Evolutionary conservation across 176 grass and related monocot species (phyloP).

Genomic region (Cenchrus fungigraminus): DNA sequence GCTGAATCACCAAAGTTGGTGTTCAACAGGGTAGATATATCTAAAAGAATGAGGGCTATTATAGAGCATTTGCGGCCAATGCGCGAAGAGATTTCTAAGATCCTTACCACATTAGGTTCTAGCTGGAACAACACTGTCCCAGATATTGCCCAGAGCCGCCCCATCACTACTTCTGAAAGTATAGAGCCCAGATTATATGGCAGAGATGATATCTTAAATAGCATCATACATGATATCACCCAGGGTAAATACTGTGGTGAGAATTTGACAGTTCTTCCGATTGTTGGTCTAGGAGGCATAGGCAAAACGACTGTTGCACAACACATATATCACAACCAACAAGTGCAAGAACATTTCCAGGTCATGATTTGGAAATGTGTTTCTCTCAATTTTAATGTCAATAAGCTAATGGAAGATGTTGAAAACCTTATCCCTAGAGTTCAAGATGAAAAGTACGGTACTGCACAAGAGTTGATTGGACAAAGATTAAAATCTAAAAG

Average conservation of each 20-base stretch:
- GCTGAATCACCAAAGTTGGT: too few species aligned
- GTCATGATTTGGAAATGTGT: conserved; percentile 45
- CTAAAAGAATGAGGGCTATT: not conserved
- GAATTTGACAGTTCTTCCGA: conserved; percentile 4
- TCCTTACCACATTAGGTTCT: not conserved
- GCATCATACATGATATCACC: not conserved
- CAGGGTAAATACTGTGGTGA: not conserved
- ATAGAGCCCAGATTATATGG: conserved; percentile 23
- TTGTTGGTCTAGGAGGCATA: conserved; percentile 49
- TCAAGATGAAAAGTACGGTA: not conserved
- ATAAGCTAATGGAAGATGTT: not conserved
- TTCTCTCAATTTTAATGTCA: conserved; percentile 30
- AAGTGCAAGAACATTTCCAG: conserved; percentile 11
- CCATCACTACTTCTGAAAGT: not conserved
- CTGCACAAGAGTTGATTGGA: not conserved
- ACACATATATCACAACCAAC: conserved; percentile 19
- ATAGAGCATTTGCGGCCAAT: not conserved
- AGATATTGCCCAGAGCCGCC: not conserved
- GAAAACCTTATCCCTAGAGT: not conserved
- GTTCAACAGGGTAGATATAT: not conserved
- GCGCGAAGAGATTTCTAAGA: not conserved
- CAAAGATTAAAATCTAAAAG: conserved; percentile 13
- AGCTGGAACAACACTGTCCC: not conserved
- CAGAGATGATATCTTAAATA: not conserved
- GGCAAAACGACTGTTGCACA: conserved; percentile 59